These are phyloP conservation scores for Polychytrium aggregatum DNA, from an alignment of 192 early-diverging fungal species.

Conservation along the genomic window DNA sequence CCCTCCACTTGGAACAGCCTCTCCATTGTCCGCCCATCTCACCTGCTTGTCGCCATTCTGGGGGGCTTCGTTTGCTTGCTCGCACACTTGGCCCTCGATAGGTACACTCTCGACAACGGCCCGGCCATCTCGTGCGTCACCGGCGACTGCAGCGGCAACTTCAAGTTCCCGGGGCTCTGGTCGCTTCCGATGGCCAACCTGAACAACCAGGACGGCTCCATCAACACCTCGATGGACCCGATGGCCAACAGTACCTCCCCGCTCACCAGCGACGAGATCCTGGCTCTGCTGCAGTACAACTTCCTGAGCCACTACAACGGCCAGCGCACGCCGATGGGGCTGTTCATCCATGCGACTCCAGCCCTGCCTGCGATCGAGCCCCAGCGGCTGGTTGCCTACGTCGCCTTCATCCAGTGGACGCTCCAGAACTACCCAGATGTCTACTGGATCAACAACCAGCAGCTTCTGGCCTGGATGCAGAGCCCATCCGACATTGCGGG, in stretches of 20 bases:
- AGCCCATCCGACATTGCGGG: constrained; percentile 3
- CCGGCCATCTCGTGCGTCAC: neutral
- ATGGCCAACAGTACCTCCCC: too few species aligned
- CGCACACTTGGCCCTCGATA: too few species aligned
- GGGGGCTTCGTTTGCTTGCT: too few species aligned
- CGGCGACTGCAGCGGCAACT: constrained; percentile 2
- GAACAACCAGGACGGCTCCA: constrained; percentile 7
- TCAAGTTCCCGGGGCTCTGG: constrained; percentile 24
- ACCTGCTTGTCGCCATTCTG: too few species aligned
- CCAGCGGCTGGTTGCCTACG: neutral
- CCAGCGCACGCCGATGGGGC: constrained; percentile 14
- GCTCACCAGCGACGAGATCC: constrained; percentile 7
- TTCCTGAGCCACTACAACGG: constrained; percentile 22
- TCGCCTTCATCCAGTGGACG: constrained; percentile 13
- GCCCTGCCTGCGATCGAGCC: constrained; percentile 1
- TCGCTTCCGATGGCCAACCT: constrained; percentile 22
- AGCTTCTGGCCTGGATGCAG: constrained; percentile 21
- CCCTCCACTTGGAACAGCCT: too few species aligned
- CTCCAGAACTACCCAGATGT: constrained; percentile 15
- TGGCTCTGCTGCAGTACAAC: constrained; percentile 9
- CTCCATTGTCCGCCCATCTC: too few species aligned
- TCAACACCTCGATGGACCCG: constrained; percentile 17
- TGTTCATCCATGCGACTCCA: constrained; percentile 17
- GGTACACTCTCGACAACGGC: constrained; percentile 19
- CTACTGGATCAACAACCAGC: constrained; percentile 19